Base-by-base conservation (phyloP, 768 basidiomycete species). In the Suillus weaverae region DNA sequence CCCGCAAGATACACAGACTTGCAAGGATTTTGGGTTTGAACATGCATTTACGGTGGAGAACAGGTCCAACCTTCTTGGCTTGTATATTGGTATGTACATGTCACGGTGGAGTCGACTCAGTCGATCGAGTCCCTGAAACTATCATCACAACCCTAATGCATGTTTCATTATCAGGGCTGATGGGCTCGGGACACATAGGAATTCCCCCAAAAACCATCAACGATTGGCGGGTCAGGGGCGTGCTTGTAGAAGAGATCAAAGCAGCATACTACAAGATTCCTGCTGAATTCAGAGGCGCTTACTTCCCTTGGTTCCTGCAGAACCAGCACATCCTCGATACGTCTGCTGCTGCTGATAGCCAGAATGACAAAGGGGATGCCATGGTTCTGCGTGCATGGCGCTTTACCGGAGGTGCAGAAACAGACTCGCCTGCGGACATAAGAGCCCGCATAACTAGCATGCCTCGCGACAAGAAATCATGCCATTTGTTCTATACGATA, bases 291-390 rank as follows among this genome's bases (percentile, higher is more conserved):
- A 69, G 74, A 60, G 79, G 76, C 16, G 62, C 22, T 13, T 77
- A 75, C 66, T 80, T 77, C 56, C 57, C 74, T 1, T 79, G 80
- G 80, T 78, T 81, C 61, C 66, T 78, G 44, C 32, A 75, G 41
- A 76, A 81, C 62, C 71, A 76, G 50, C 65, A 73, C 54, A 62
- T 80, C 11, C 46, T 80, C 39, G 70, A 77, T 26, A 38, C 57
- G 20, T 10, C 60, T 26, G 35, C 57, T 6, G n/a, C n/a, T n/a
- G 22, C 46, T 7, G 20, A 13, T 5, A 30, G 46, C n/a, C 30
- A 53, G 10, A 44, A 22, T 11, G 50, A 60, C 18, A 10, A 60
- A 10, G 35, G 18, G 0, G 53, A 50, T 41, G n/a, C 26, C 8
- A 61, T 61, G 50, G 2, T 67, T 41, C 5, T 43, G 22, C 67